Evolutionary conservation across 2,329 filamentous ascomycete species (phyloP).

Genomic region (Zasmidium citrigriseum): DNA sequence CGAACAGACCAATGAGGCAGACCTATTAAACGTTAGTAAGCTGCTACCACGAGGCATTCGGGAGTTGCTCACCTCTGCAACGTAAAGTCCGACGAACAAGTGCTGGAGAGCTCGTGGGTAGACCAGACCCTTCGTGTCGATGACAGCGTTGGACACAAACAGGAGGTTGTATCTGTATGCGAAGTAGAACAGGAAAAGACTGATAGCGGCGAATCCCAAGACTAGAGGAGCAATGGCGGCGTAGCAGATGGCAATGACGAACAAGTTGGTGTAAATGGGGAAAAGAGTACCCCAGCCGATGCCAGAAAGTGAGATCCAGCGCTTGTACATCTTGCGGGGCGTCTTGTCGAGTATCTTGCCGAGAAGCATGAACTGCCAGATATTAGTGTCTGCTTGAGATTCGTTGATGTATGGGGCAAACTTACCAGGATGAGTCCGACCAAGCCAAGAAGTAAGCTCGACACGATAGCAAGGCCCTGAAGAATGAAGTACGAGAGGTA

Average conservation of each 20-base stretch:
- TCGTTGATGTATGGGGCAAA: background rate
- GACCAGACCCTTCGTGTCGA: constrained; percentile 85
- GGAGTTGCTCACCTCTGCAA: constrained; percentile 63
- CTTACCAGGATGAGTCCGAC: constrained; percentile 64
- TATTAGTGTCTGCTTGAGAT: background rate
- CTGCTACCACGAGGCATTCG: too few species aligned
- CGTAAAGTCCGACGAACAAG: constrained; percentile 78
- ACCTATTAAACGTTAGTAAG: constrained; percentile 1
- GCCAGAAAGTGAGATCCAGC: constrained; percentile 72
- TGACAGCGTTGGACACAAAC: constrained; percentile 77
- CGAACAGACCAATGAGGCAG: constrained; percentile 83
- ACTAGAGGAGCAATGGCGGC: constrained; percentile 84
- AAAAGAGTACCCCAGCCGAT: constrained; percentile 83
- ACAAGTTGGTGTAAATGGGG: constrained; percentile 78
- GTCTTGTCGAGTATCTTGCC: constrained; percentile 75
- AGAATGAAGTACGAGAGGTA: constrained; percentile 95
- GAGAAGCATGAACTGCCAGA: constrained; percentile 63
- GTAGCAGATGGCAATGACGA: constrained; percentile 75
- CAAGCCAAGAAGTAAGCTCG: constrained; percentile 73
- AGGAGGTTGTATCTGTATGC: constrained; percentile 90
- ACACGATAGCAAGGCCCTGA: constrained; percentile 79
- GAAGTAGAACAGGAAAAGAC: constrained; percentile 78
- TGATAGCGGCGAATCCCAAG: constrained; percentile 76
- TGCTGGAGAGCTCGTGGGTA: constrained; percentile 89
- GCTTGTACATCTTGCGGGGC: constrained; percentile 75